These are phyloP conservation scores for Pseudogymnoascus sp. DNA, from an alignment of 2,329 filamentous ascomycete genomes.

Conservation along the genomic window DNA sequence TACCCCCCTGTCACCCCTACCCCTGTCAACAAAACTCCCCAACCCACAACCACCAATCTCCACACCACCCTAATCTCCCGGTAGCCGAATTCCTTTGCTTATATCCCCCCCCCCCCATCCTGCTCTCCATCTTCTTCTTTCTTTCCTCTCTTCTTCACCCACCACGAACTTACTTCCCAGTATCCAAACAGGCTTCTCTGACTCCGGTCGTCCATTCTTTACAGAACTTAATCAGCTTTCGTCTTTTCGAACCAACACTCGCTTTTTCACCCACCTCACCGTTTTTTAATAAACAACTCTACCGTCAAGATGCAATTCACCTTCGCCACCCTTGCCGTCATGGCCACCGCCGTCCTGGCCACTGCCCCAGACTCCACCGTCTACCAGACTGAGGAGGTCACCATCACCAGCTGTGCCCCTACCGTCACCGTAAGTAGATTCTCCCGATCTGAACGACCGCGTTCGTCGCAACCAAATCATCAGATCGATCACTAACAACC, in stretches of 20 bases:
- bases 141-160: conserved; percentile 8
- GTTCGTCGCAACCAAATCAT: neutral
- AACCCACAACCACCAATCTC: neutral
- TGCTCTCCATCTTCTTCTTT: conserved; percentile 7
- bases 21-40: neutral
- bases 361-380: conserved; percentile 28
- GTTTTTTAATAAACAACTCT: conserved; percentile 13
- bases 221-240: conserved; percentile 17
- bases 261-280: conserved; percentile 10
- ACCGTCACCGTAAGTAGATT: conserved; percentile 29
- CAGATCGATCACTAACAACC: conserved; percentile 7
- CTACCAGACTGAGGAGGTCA: conserved; percentile 42
- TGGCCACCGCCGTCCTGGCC: conserved; percentile 27
- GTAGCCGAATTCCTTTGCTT: neutral
- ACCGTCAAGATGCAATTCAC: conserved; percentile 33
- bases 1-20: neutral
- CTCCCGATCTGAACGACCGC: neutral
- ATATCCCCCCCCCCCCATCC: neutral
- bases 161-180: neutral
- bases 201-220: conserved; percentile 28
- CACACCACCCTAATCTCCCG: neutral
- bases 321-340: conserved; percentile 25
- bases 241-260: conserved; percentile 18
- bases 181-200: conserved; percentile 13
- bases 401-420: conserved; percentile 42